Evolutionary conservation across 495 filamentous ascomycete genomes (phyloP), one percentile per base, ranked within the genome.

Genomic region (Glonium stellatum): DNA sequence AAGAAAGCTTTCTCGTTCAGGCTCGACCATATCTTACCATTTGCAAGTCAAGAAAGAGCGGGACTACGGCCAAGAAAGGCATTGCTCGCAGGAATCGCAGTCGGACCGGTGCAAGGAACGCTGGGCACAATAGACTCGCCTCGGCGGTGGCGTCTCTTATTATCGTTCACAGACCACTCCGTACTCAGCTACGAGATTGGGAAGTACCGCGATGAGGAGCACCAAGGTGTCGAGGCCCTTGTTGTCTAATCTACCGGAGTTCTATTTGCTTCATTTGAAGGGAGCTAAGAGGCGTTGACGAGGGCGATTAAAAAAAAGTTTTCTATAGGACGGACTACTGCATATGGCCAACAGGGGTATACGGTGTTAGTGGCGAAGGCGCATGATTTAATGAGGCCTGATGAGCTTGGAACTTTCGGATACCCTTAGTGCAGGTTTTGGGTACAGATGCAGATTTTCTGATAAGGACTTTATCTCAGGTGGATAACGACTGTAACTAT

Each of bases 71-170:
- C 82, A 3, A 68, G 71, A 2, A 63, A 64, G 5, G 75, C 79
- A 1, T 74, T 84, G 22, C 27, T 31, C 27, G 70, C 80, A 60
- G 86, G 80, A 19, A 78, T 81, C 54, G 76, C 76, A 25, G 79
- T 82, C 4, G 75, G 79, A 9, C 85, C 85, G 0, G 74, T 88
- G 37, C 85, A 85, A 63, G 85, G 85, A 4, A 11, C 18, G 10
- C 10, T 51, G 48, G 10, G 21, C 5, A 15, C 10, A 23, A 27
- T 23, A 22, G 48, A 51, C 5, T 18, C 9, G 48, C 8, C 25
- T 5, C 18, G 48, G 25, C 48, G 48, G 5, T 51, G 48, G 48
- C 48, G 48, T 10, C 48, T 51, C 25, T 10, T 51, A 15, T 23
- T 51, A 23, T 25, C 21, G 21, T 51, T 25, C 19, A 31, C 23